Percentiles rank a stretch among this genome's conserved stretches.
phyloP scores from a whole-genome alignment of 2,329 filamentous ascomycete genomes.

The Pseudogymnoascus sp. region DNA sequence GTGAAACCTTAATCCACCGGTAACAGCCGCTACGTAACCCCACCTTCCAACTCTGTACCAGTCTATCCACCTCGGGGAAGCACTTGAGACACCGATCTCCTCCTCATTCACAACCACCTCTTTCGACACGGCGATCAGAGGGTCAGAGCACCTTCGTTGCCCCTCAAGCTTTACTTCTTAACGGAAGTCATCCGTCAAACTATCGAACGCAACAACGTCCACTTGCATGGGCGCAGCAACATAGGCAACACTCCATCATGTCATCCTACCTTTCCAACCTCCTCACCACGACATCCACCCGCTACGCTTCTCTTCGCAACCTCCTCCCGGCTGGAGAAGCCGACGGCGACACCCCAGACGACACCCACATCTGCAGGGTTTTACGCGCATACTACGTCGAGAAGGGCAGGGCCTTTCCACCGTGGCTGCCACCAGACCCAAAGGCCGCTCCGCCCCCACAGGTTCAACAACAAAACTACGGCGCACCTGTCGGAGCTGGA shows the following conservation, averaged over 20 bases:
- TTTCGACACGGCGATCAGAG: not conserved
- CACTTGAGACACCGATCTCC: not conserved
- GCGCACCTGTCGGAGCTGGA: constrained; percentile 39
- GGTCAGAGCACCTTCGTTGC: not conserved
- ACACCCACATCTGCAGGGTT: constrained; percentile 89
- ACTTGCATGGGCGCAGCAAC: not conserved
- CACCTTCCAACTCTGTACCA: constrained; percentile 1
- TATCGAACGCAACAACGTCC: not conserved
- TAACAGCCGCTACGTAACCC: constrained; percentile 7
- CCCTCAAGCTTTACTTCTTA: not conserved
- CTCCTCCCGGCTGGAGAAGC: constrained; percentile 59
- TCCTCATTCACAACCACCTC: not conserved
- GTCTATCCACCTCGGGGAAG: not conserved
- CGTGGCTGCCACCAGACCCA: constrained; percentile 87
- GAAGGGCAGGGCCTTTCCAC: constrained; percentile 70
- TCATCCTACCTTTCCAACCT: constrained; percentile 75
- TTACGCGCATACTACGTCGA: constrained; percentile 89
- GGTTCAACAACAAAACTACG: constrained; percentile 32
- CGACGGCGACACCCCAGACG: constrained; percentile 73
- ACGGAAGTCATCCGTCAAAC: not conserved
- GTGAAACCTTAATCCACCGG: constrained; percentile 1
- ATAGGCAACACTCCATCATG: constrained; percentile 38
- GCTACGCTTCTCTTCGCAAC: constrained; percentile 54
- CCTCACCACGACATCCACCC: constrained; percentile 55
- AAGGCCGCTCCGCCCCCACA: constrained; percentile 54